A percentile compares a stretch with the other conserved stretches of the same genome.
Evolutionary conservation across 441 rosid species (phyloP).

Genomic region (Corymbia calophylla): DNA sequence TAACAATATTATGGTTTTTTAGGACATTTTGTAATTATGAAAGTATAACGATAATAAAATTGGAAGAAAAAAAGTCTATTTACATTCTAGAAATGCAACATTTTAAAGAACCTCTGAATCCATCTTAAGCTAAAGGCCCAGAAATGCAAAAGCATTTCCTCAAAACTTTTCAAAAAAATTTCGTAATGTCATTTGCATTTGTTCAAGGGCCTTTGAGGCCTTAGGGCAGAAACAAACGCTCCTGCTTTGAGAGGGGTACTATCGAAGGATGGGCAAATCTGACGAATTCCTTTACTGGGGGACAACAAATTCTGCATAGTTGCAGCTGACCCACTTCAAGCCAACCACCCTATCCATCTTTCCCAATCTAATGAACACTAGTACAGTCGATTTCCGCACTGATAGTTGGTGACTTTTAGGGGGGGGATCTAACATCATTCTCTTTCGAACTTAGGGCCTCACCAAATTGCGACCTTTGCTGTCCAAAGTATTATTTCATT

Average conservation of each 20-base stretch:
- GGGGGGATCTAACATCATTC: not conserved
- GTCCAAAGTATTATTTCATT: not conserved
- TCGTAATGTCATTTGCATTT: not conserved
- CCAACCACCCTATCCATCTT: not conserved
- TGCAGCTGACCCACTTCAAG: not conserved
- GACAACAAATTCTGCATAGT: not conserved
- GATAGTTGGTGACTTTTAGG: not conserved
- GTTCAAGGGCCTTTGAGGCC: not conserved
- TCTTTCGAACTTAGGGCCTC: not conserved
- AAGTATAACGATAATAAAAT: too few species aligned
- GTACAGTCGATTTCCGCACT: not conserved
- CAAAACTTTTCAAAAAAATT: too few species aligned
- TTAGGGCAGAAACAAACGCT: not conserved
- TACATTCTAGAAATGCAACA: not conserved
- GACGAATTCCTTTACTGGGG: not conserved
- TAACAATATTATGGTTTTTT: not conserved
- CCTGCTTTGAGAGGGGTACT: too few species aligned
- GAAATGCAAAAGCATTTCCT: too few species aligned
- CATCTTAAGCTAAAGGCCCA: not conserved
- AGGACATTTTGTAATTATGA: not conserved
- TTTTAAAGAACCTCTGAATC: not conserved
- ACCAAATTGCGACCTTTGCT: not conserved
- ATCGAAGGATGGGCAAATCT: not conserved
- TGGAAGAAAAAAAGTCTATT: too few species aligned
- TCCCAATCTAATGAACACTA: not conserved